A percentile compares a stretch with the other conserved stretches of the same genome.
phyloP scores from a whole-genome alignment of 805 yeast species.

The Myxozyma geophila region DNA sequence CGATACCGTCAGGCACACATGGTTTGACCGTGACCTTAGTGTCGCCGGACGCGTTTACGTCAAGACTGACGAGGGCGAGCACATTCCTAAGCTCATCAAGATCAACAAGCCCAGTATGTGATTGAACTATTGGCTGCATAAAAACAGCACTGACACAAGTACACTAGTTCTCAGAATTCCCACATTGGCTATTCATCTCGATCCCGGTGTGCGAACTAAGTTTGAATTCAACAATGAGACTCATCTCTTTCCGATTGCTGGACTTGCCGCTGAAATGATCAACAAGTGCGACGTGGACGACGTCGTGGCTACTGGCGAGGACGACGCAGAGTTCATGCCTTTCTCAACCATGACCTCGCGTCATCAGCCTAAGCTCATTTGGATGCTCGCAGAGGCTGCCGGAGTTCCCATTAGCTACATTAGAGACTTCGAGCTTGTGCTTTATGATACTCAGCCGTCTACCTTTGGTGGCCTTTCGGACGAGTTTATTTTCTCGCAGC shows the following conservation, averaged over 20 bases:
- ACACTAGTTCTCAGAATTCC: constrained; percentile 74
- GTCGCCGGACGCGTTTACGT: constrained; percentile 91
- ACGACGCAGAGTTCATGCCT: constrained; percentile 63
- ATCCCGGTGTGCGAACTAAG: constrained; percentile 73
- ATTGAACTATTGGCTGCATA: background rate
- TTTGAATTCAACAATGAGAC: constrained; percentile 90
- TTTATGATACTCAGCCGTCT: constrained; percentile 84
- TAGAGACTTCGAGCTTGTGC: constrained; percentile 86
- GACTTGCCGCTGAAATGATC: constrained; percentile 52
- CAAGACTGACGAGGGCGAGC: constrained; percentile 47
- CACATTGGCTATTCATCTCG: constrained; percentile 89
- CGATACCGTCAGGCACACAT: constrained; percentile 59
- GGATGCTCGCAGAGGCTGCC: constrained; percentile 69
- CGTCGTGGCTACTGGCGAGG: constrained; percentile 30
- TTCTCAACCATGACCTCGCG: constrained; percentile 68
- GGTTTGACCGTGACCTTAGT: constrained; percentile 94
- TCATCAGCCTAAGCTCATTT: constrained; percentile 74
- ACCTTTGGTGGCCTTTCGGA: constrained; percentile 85
- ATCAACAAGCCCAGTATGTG: constrained; percentile 65
- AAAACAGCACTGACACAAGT: background rate
- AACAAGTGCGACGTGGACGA: constrained; percentile 40
- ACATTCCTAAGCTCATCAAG: constrained; percentile 71
- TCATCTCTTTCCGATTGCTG: constrained; percentile 85
- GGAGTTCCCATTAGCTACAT: constrained; percentile 56
- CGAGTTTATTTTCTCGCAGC: constrained; percentile 89